Percentiles rank a stretch among this genome's conserved stretches.
Conservation (phyloP, 805 yeast genomes). For the Kodamaea jinghongensis region DNA sequence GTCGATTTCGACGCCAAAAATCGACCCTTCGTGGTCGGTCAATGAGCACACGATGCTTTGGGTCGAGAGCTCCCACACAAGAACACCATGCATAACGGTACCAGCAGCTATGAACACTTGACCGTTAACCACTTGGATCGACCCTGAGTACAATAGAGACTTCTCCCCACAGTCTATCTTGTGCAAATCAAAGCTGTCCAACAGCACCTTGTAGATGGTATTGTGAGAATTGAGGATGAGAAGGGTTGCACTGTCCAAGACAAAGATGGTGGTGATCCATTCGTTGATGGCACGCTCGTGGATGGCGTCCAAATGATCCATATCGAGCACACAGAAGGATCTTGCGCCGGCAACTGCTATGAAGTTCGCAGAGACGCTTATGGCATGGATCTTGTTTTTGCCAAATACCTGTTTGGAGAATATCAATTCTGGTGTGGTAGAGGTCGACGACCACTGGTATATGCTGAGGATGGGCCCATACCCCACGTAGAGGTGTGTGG, state of each 20-base stretch:
- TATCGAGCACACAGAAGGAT: slow-evolving; percentile 47
- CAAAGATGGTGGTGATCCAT: slow-evolving; percentile 72
- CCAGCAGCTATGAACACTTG: slow-evolving; percentile 74
- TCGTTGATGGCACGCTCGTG: slow-evolving; percentile 61
- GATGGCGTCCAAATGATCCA: slow-evolving; percentile 5
- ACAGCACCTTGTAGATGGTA: slow-evolving; percentile 39
- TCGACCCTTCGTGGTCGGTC: slow-evolving; percentile 85
- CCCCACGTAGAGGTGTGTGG: slow-evolving; percentile 50
- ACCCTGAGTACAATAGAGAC: slow-evolving; percentile 85
- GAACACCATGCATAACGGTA: slow-evolving; percentile 86
- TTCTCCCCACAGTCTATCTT: slow-evolving; percentile 58
- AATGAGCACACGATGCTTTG: slow-evolving; percentile 50
- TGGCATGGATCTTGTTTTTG: slow-evolving; percentile 83
- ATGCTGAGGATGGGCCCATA: slow-evolving; percentile 67
- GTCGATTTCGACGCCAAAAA: slow-evolving; percentile 74
- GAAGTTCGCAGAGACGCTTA: slow-evolving; percentile 38
- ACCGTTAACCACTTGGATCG: slow-evolving; percentile 49
- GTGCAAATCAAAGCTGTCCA: slow-evolving; percentile 32
- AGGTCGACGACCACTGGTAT: slow-evolving; percentile 38
- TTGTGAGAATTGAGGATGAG: slow-evolving; percentile 80
- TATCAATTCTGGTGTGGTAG: slow-evolving; percentile 30
- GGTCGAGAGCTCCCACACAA: slow-evolving; percentile 64
- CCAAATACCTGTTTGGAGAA: slow-evolving; percentile 48
- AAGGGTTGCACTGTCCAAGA: slow-evolving; percentile 35
- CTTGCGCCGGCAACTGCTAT: slow-evolving; percentile 66